A percentile compares a stretch with the other conserved stretches of the same genome.
These are phyloP conservation scores for Micractinium conductrix DNA, from an alignment of 139 green algal genomes.

Conservation along the genomic window DNA sequence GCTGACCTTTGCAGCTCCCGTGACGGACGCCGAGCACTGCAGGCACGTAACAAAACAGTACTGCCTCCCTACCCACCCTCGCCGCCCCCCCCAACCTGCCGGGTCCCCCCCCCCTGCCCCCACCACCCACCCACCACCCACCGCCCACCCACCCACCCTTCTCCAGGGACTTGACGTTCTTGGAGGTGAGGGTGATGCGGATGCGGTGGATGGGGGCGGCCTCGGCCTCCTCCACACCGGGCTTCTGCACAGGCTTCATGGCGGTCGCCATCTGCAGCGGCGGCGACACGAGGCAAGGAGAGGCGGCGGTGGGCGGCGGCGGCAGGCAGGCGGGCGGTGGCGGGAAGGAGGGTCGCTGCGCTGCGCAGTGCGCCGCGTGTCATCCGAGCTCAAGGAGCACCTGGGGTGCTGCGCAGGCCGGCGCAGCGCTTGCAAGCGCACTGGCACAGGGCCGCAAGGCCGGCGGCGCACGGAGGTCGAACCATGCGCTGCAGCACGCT, in stretches of 20 bases:
- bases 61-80: too few relatives aligned
- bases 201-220: slow-evolving; percentile 87
- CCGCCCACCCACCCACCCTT: slow-evolving; percentile 83
- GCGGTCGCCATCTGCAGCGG: slow-evolving; percentile 51
- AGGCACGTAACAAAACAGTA: too few relatives aligned
- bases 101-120: too few relatives aligned
- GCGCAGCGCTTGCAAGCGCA: neutral
- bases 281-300: neutral
- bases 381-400: too few relatives aligned
- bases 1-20: too few relatives aligned
- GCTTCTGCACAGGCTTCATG: slow-evolving; percentile 61
- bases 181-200: slow-evolving; percentile 98
- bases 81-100: too few relatives aligned
- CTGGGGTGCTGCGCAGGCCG: too few relatives aligned
- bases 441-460: too few relatives aligned
- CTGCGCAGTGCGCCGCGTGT: neutral
- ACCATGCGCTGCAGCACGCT: too few relatives aligned
- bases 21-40: too few relatives aligned
- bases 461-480: too few relatives aligned
- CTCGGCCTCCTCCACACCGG: slow-evolving; percentile 78
- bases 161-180: slow-evolving; percentile 96
- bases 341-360: neutral
- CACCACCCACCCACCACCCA: too few relatives aligned
- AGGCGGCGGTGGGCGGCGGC: neutral
- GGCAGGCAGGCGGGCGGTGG: neutral